Evolutionary conservation across 768 basidiomycete species (phyloP), one percentile per base, ranked within the genome.

Genomic region (Aureoboletus auriporus): DNA sequence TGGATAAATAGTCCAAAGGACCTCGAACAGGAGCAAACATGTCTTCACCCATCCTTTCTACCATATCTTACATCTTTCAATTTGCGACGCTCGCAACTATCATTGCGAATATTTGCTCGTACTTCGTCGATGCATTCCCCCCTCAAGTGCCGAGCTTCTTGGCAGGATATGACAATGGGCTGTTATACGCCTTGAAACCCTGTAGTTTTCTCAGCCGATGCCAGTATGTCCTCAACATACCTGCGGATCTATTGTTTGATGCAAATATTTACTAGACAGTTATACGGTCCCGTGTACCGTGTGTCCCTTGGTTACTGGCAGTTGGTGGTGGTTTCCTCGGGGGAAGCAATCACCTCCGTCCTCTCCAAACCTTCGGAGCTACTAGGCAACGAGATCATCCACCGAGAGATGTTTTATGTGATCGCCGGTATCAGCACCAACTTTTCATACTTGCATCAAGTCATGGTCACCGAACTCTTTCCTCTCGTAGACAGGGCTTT

Each of bases 401-500:
- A 55, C 1, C 13, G 10, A 3, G 49, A 52, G 10, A 43, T 60
- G 45, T 52, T 57, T 20, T 35, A 49, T 1, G 46, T 51, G 29
- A 34, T 65, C 12, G 34, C 54, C 3, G 57, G 57, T 0, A 35
- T 59, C 46, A 46, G 11, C 16, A 3, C 20, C 31, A 54, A 48
- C 30, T 51, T 40, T 8, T 14, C 33, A 8, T 7, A 35, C 14
- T 42, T 65, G 5, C 50, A 59, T 23, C 29, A 44, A 20, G 49
- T 60, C 37, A 54, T 62, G 54, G 40, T 54, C n/a, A 51, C 26
- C 31, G 35, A 50, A 5, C 54, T 64, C 27, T 62, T 49, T 13
- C 63, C 63, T 1, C 47, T 63, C 1, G 36, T 63, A 14, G 62
- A 60, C 41, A 62, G 17, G 39, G 12, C 28, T 4, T 42, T 63